A percentile compares a stretch with the other conserved stretches of the same genome.
phyloP scores from a whole-genome alignment of 2,329 filamentous ascomycete species.

The Monosporascus sp. region DNA sequence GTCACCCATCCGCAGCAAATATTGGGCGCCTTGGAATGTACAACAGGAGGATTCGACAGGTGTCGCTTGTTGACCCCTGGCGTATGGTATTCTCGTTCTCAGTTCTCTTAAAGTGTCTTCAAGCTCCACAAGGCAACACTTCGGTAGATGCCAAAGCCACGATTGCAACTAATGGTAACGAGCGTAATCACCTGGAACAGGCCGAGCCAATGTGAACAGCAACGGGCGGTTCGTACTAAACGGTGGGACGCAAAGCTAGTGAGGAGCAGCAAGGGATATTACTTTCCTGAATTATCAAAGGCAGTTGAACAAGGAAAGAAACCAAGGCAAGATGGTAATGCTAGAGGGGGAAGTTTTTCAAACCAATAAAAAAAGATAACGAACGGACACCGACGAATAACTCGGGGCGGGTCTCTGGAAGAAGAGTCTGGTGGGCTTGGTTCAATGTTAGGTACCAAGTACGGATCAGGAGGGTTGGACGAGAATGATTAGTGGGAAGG shows the following conservation, averaged over 20 bases:
- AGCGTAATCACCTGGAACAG: constrained; percentile 19
- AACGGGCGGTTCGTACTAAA: constrained; percentile 15
- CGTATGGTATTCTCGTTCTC: constrained; percentile 8
- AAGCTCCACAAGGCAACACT: constrained; percentile 10
- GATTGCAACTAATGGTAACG: constrained; percentile 16
- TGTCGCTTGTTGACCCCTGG: constrained; percentile 13
- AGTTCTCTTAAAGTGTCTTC: constrained; percentile 8
- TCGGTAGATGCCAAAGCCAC: constrained; percentile 9
- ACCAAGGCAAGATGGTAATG: neutral
- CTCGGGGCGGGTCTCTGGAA: neutral
- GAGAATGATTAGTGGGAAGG: too few relatives aligned
- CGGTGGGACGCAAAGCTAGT: constrained; percentile 16
- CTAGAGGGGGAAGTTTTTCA: neutral
- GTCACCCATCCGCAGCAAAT: constrained; percentile 20
- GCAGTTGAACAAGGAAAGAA: too few relatives aligned
- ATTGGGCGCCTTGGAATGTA: constrained; percentile 16
- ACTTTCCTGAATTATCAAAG: neutral
- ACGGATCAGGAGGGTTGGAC: too few relatives aligned
- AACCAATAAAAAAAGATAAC: neutral
- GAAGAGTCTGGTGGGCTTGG: neutral
- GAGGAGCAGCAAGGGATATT: neutral
- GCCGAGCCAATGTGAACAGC: constrained; percentile 13
- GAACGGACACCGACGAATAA: neutral
- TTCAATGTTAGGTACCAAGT: too few relatives aligned
- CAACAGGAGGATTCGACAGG: constrained; percentile 16